phyloP scores from a whole-genome alignment of 139 green algal genomes.

The Astrephomene gubernaculifera region DNA sequence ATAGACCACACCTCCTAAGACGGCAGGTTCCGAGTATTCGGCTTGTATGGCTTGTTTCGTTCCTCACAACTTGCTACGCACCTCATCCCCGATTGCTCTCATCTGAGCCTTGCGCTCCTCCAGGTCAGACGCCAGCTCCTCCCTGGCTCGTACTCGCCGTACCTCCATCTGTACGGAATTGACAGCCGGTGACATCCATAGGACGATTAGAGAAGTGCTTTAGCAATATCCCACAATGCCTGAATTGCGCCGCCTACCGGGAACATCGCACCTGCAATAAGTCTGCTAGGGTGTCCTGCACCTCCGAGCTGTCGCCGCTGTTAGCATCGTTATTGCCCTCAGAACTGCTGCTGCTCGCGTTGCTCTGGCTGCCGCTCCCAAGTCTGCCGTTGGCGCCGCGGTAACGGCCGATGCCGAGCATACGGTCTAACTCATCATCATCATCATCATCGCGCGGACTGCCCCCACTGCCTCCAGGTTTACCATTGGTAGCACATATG shows the following conservation, averaged over 20 bases:
- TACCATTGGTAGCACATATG: not conserved
- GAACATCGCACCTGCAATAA: not conserved
- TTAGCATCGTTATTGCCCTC: not conserved
- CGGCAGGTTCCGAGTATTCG: not conserved
- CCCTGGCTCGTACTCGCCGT: constrained; percentile 24
- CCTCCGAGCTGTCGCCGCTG: not conserved
- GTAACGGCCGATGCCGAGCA: constrained; percentile 22
- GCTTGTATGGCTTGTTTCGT: not conserved
- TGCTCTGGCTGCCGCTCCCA: not conserved
- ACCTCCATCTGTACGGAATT: constrained; percentile 24
- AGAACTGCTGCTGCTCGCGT: not conserved
- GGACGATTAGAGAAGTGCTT: not conserved
- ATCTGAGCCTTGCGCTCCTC: constrained; percentile 23
- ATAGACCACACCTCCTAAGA: not conserved
- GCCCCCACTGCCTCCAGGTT: not conserved
- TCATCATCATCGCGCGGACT: not conserved
- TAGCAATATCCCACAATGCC: not conserved
- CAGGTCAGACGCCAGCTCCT: constrained; percentile 18
- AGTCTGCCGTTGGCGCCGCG: not conserved
- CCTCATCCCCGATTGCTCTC: constrained; percentile 33
- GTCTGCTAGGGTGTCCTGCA: constrained; percentile 29
- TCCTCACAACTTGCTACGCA: not conserved
- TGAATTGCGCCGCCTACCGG: not conserved
- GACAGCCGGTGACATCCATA: not conserved
- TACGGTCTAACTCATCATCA: constrained; percentile 30